Percentiles rank a stretch among this genome's conserved stretches.
Conservation (phyloP, 192 early-diverging fungal genomes). For the Coemansia sp. region DNA sequence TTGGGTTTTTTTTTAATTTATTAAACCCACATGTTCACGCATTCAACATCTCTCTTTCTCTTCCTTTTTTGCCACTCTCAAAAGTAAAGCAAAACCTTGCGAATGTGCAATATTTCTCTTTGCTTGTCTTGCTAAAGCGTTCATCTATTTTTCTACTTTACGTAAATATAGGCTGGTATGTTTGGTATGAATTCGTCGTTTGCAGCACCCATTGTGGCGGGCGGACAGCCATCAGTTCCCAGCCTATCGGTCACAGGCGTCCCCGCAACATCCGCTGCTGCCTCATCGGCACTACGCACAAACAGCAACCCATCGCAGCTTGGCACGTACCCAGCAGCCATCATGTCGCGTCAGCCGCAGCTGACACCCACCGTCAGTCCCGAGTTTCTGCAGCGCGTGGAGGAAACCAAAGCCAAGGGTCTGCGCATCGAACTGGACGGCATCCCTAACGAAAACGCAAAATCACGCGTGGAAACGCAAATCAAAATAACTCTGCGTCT, state of each 20-base stretch:
- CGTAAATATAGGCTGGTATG: constrained; percentile 25
- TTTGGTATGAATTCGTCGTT: constrained; percentile 16
- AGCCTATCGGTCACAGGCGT: constrained; percentile 10
- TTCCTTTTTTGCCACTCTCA: too few species aligned
- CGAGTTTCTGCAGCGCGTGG: constrained; percentile 37
- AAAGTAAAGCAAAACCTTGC: too few species aligned
- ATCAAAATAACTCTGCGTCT: constrained; percentile 89
- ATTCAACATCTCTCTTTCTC: too few species aligned
- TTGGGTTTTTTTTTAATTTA: too few species aligned
- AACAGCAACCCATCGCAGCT: neutral
- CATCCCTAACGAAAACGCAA: constrained; percentile 60
- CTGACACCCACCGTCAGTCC: constrained; percentile 14
- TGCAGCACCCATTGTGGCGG: constrained; percentile 10
- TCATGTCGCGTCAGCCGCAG: constrained; percentile 19
- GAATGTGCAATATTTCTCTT: too few species aligned
- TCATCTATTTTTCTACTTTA: neutral
- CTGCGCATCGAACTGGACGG: constrained; percentile 46
- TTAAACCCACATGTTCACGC: too few species aligned
- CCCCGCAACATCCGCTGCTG: neutral
- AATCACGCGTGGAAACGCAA: constrained; percentile 93
- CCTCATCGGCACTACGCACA: neutral
- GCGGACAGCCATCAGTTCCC: constrained; percentile 4
- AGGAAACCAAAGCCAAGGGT: constrained; percentile 39
- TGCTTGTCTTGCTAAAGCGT: too few species aligned
- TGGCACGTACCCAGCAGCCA: constrained; percentile 6